A percentile compares a stretch with the other conserved stretches of the same genome.
phyloP scores from a whole-genome alignment of 2,329 filamentous ascomycete species.

The Capronia epimyces region DNA sequence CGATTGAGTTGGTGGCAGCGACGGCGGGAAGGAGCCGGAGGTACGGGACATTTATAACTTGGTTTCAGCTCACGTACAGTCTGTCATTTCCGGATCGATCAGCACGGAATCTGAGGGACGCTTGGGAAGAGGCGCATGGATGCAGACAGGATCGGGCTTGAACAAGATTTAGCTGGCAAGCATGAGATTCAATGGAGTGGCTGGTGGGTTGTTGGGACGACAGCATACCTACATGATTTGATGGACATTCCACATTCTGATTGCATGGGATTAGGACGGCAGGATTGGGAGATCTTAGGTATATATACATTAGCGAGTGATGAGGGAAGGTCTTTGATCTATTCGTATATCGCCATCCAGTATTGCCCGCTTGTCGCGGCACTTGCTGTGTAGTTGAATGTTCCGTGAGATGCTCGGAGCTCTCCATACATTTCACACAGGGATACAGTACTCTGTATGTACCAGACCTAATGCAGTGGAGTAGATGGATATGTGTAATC shows the following conservation, averaged over 20 bases:
- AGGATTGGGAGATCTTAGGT: background rate
- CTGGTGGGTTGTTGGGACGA: background rate
- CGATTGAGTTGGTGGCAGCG: conserved; percentile 2
- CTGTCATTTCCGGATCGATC: conserved; percentile 2
- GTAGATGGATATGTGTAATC: no score
- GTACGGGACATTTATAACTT: background rate
- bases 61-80: background rate
- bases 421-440: no score
- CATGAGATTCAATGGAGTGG: background rate
- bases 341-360: no score
- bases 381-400: no score
- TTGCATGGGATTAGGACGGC: background rate
- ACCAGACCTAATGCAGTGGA: no score
- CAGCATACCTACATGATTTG: background rate
- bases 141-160: background rate
- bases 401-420: no score
- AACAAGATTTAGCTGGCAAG: background rate
- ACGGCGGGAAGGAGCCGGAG: no score
- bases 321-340: background rate
- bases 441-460: no score
- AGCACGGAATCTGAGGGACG: background rate
- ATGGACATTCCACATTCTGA: background rate
- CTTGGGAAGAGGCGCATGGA: background rate
- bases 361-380: no score
- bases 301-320: background rate